phyloP scores from a whole-genome alignment of 192 early-diverging fungal genomes.

The Lunasporangiospora selenospora region DNA sequence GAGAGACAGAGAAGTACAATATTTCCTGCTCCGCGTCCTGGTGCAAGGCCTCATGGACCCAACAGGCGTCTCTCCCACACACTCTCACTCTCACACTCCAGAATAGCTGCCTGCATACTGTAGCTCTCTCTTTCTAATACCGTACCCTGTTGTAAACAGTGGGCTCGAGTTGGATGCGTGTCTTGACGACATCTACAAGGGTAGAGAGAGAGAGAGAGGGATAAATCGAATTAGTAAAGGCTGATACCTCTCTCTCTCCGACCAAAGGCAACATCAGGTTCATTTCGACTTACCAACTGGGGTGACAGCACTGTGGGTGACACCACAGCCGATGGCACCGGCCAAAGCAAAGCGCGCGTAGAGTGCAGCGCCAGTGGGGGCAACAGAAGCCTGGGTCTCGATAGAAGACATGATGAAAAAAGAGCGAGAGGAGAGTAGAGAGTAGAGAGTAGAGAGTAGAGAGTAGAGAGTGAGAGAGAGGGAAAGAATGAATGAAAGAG shows the following conservation, averaged over 20 bases:
- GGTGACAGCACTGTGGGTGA: constrained; percentile 61
- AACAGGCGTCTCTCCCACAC: too few relatives aligned
- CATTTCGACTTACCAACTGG: constrained; percentile 40
- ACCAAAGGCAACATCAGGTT: too few relatives aligned
- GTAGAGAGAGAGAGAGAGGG: constrained; percentile 5
- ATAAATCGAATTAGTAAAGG: neutral
- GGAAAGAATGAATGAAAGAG: too few relatives aligned
- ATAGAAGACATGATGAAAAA: too few relatives aligned
- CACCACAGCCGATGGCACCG: constrained; percentile 60
- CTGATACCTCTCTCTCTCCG: too few relatives aligned
- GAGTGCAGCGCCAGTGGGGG: constrained; percentile 53
- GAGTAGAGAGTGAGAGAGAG: too few relatives aligned
- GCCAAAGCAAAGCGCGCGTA: constrained; percentile 63
- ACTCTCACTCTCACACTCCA: neutral
- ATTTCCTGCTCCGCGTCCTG: too few relatives aligned
- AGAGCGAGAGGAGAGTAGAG: too few relatives aligned
- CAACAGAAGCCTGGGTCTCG: constrained; percentile 23
- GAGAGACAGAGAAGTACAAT: too few relatives aligned
- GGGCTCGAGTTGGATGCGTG: constrained; percentile 74
- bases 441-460: too few relatives aligned
- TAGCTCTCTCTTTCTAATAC: constrained; percentile 9
- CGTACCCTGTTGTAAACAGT: constrained; percentile 64
- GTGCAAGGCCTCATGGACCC: too few relatives aligned
- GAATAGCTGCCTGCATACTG: neutral
- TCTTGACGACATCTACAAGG: constrained; percentile 78